Conservation (phyloP, 805 yeast genomes). For the Yamadazyma endophytica region DNA sequence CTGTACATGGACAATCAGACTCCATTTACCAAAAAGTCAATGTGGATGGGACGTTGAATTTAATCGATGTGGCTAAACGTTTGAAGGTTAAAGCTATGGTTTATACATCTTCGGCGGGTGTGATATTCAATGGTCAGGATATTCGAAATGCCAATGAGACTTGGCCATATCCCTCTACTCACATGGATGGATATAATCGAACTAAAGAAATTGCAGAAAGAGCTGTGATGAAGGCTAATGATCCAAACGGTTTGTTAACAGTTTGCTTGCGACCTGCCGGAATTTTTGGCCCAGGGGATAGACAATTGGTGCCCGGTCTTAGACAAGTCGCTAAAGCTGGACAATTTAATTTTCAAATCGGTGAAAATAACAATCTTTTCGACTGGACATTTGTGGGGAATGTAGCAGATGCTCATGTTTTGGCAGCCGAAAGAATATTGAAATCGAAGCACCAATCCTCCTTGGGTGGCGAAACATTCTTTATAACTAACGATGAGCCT, state of each 20-base stretch:
- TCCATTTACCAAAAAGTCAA: constrained; percentile 85
- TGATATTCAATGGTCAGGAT: constrained; percentile 92
- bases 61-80: constrained; percentile 59
- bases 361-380: constrained; percentile 88
- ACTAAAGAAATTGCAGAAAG: constrained; percentile 91
- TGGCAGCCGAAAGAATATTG: constrained; percentile 78
- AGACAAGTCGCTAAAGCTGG: constrained; percentile 78
- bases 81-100: constrained; percentile 63
- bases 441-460: constrained; percentile 29
- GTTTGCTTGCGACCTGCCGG: constrained; percentile 96
- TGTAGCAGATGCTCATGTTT: constrained; percentile 93
- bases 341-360: constrained; percentile 89
- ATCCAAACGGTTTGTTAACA: constrained; percentile 56
- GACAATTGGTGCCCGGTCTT: constrained; percentile 92
- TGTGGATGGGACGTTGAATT: constrained; percentile 79
- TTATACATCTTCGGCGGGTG: constrained; percentile 97
- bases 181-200: constrained; percentile 96
- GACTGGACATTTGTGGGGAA: constrained; percentile 99
- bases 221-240: constrained; percentile 72
- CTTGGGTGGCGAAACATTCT: constrained; percentile 84
- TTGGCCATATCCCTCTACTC: constrained; percentile 86
- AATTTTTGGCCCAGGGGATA: constrained; percentile 97
- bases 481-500: constrained; percentile 91
- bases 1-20: constrained; percentile 84
- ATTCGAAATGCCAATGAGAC: constrained; percentile 88